Evolutionary conservation across 495 filamentous ascomycete genomes (phyloP).

Genomic region (Lichenothelia convexa): DNA sequence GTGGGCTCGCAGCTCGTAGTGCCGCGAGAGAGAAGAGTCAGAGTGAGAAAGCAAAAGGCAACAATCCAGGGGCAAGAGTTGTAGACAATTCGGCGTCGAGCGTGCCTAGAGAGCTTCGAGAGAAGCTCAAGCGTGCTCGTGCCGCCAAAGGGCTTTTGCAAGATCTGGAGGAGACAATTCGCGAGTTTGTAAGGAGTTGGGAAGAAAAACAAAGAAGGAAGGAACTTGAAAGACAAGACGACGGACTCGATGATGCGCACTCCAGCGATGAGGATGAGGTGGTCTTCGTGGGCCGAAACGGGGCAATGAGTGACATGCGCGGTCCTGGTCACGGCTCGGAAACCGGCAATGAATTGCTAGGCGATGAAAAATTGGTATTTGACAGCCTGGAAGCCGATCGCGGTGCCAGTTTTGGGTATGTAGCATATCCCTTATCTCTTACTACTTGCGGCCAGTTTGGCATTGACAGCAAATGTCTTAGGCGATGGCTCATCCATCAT

Average conservation of each 20-base stretch:
- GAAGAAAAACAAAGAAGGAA: conserved; percentile 13
- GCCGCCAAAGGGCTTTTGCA: conserved; percentile 32
- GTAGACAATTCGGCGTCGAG: conserved; percentile 23
- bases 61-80: conserved; percentile 15
- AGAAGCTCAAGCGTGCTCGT: conserved; percentile 49
- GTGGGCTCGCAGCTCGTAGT: conserved; percentile 32
- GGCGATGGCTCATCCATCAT: conserved; percentile 84
- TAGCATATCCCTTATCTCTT: conserved; percentile 10
- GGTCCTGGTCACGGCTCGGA: conserved; percentile 14
- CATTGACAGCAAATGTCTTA: conserved; percentile 15
- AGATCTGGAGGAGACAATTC: conserved; percentile 20
- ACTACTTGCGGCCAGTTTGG: not conserved
- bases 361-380: conserved; percentile 59
- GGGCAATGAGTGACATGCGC: conserved; percentile 47
- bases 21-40: conserved; percentile 18
- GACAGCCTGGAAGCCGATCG: conserved; percentile 55
- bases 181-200: conserved; percentile 19
- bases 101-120: conserved; percentile 42
- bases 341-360: conserved; percentile 31
- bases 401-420: conserved; percentile 66
- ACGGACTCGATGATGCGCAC: conserved; percentile 32
- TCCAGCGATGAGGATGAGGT: conserved; percentile 80
- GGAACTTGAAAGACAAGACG: conserved; percentile 28
- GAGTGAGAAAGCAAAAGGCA: conserved; percentile 18
- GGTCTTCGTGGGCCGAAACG: conserved; percentile 72